phyloP scores from a whole-genome alignment of 2,329 filamentous ascomycete species.

The Pseudocercospora pini-densiflorae region DNA sequence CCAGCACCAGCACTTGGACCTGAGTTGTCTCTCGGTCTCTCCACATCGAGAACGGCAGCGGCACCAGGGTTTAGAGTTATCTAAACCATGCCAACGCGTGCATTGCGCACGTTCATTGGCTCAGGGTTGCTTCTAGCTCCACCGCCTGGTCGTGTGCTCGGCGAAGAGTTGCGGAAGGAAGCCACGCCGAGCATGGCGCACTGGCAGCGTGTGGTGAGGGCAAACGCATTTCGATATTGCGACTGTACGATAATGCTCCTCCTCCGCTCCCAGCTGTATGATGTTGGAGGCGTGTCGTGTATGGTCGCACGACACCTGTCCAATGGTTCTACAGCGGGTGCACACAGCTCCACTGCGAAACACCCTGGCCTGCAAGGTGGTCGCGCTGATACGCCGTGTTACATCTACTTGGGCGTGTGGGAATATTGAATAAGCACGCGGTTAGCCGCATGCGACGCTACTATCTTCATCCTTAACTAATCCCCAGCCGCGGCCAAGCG shows the following conservation, averaged over 20 bases:
- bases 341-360: neutral
- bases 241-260: neutral
- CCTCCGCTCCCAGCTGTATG: neutral
- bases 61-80: neutral
- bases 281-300: neutral
- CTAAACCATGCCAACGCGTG: neutral
- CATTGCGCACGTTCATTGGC: neutral
- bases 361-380: neutral
- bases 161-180: neutral
- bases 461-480: neutral
- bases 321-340: neutral
- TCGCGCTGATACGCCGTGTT: slow-evolving; percentile 10
- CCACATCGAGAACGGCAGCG: neutral
- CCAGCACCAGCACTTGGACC: neutral
- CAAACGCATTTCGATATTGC: neutral
- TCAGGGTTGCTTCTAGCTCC: neutral
- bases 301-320: slow-evolving; percentile 12
- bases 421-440: neutral
- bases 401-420: neutral
- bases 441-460: neutral
- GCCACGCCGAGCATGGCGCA: neutral
- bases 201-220: neutral
- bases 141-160: neutral
- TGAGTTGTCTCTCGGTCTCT: neutral
- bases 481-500: neutral